Base-by-base conservation (phyloP, 768 basidiomycete genomes). In the Lactarius pseudohatsudake region DNA sequence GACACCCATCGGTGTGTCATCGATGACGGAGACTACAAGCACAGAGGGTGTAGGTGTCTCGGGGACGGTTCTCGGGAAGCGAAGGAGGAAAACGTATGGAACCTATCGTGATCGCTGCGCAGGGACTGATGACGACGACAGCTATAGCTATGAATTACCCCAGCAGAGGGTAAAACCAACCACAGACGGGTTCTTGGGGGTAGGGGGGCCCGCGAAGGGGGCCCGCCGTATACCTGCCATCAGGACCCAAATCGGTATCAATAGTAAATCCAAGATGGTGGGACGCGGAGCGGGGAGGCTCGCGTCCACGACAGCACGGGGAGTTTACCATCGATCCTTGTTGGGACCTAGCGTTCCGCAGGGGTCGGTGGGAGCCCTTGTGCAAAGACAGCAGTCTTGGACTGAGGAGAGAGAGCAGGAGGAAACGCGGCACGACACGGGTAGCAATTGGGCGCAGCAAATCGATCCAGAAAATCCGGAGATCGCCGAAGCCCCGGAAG, bases 201-300 rank as follows among this genome's bases (percentile, higher is more conserved):
- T 13, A 22, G 36, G 26, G 18, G 43, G n/a, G 28, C n/a, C 30
- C 43, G 26, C 26, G 4, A 57, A n/a, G 11, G 58, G 8, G 63
- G 18, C 57, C 45, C 13, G 9, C 7, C 34, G 9, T 10, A 30
- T 1, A 4, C 45, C 26, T 13, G 43, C 11, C 2, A 34, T 28
- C 34, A 38, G 10, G 63, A 38, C 34, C 63, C 57, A 11, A 30
- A 8, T 7, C 2, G 9, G 1, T 6, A 18, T 18, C 7, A 43
- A 58, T 3, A 0, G 2, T n/a, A 45, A 38, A 64, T 56, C 41
- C 57, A 36, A 58, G 34, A 43, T 8, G 57, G 63, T 6, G 18
- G 57, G 34, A 38, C 36, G 45, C 34, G 63, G 63, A 50, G 63
- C 57, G 45, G 63, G 22, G 45, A 58, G 26, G 63, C 63, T 64